These are phyloP conservation scores for Sodiomyces alkalinus DNA, from an alignment of 2,329 filamentous ascomycete species.

Conservation along the genomic window DNA sequence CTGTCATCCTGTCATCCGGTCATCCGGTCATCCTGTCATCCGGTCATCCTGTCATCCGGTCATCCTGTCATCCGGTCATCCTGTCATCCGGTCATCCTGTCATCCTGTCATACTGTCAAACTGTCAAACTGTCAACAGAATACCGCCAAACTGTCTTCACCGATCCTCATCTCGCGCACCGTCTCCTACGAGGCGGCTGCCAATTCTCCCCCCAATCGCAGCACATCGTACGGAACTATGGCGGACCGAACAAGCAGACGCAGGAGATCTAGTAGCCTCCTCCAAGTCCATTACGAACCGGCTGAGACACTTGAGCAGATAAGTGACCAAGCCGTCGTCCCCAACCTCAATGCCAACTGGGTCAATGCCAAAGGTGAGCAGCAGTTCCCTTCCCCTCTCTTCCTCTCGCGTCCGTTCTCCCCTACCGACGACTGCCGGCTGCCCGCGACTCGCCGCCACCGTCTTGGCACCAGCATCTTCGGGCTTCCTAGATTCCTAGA, in stretches of 20 bases:
- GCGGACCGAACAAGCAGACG: constrained; percentile 57
- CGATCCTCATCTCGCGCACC: constrained; percentile 72
- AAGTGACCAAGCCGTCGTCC: constrained; percentile 86
- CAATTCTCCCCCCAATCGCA: constrained; percentile 50
- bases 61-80: no score
- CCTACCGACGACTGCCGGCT: constrained; percentile 1
- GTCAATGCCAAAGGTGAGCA: constrained; percentile 91
- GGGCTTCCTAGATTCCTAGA: no score
- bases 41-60: no score
- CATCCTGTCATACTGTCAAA: no score
- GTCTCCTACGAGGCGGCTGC: constrained; percentile 81
- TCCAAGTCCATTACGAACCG: constrained; percentile 87
- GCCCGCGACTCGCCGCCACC: no score
- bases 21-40: no score
- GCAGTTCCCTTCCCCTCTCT: neutral
- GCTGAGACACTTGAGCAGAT: constrained; percentile 94
- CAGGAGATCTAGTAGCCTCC: constrained; percentile 90
- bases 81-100: no score
- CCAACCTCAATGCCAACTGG: constrained; percentile 96
- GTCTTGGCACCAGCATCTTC: neutral
- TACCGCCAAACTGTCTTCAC: constrained; percentile 94
- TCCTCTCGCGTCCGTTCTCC: neutral
- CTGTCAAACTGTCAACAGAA: no score
- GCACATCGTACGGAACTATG: constrained; percentile 41
- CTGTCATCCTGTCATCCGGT: no score